These are phyloP conservation scores for Meredithiella fracta DNA, from an alignment of 2,329 filamentous ascomycete species.

Conservation along the genomic window DNA sequence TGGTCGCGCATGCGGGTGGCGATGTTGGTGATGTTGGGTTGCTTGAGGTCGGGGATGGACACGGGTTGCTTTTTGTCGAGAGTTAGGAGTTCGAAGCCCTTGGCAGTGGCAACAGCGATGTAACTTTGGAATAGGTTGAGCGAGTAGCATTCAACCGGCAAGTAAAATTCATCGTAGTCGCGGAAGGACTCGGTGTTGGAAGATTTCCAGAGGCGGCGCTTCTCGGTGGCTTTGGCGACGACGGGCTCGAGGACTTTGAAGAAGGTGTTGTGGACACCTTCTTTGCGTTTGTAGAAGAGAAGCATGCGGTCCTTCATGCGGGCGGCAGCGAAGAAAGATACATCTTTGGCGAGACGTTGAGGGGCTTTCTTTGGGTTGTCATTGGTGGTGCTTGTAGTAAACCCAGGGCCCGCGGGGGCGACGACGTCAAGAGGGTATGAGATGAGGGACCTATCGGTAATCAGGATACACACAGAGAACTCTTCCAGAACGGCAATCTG, in stretches of 20 bases:
- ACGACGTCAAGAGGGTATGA: slow-evolving; percentile 88
- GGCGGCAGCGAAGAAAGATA: slow-evolving; percentile 90
- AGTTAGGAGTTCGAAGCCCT: slow-evolving; percentile 89
- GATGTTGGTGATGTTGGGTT: slow-evolving; percentile 67
- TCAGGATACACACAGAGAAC: slow-evolving; percentile 80
- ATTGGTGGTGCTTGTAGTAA: slow-evolving; percentile 37
- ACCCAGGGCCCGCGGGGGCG: slow-evolving; percentile 40
- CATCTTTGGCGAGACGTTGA: slow-evolving; percentile 80
- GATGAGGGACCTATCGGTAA: slow-evolving; percentile 79
- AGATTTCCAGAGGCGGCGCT: slow-evolving; percentile 50
- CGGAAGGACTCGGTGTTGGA: slow-evolving; percentile 80
- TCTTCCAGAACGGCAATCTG: slow-evolving; percentile 92
- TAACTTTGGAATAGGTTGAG: slow-evolving; percentile 94
- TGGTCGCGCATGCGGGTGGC: slow-evolving; percentile 68
- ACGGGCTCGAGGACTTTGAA: slow-evolving; percentile 96
- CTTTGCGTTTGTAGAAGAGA: slow-evolving; percentile 93
- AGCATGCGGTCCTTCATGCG: slow-evolving; percentile 93
- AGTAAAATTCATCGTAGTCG: slow-evolving; percentile 97
- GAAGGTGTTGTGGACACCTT: slow-evolving; percentile 83
- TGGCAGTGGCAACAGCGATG: slow-evolving; percentile 76
- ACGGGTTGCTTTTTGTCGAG: slow-evolving; percentile 94
- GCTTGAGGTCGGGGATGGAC: slow-evolving; percentile 76
- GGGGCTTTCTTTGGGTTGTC: slow-evolving; percentile 74
- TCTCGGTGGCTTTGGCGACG: slow-evolving; percentile 79
- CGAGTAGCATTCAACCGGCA: slow-evolving; percentile 84